These are phyloP conservation scores for Rossbeevera mucosa DNA, from an alignment of 768 basidiomycete genomes.

Conservation along the genomic window DNA sequence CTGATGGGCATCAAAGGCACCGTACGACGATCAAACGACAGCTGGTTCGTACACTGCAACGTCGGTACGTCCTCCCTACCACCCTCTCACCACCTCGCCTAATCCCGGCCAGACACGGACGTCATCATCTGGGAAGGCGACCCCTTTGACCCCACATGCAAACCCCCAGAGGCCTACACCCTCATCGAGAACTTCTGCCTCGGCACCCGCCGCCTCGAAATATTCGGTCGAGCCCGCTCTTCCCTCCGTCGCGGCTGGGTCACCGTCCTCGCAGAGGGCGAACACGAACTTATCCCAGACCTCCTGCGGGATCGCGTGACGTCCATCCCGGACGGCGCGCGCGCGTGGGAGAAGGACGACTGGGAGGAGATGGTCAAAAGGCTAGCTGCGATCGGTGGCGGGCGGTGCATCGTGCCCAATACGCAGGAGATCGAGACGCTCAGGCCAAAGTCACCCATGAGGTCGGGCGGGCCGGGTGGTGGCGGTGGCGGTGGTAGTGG, in stretches of 20 bases:
- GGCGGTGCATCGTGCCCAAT: slow-evolving; percentile 63
- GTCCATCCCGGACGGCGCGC: slow-evolving; percentile 26
- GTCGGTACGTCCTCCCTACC: slow-evolving; percentile 57
- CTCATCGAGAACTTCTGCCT: slow-evolving; percentile 98
- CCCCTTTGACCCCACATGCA: slow-evolving; percentile 71
- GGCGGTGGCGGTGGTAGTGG: slow-evolving; percentile 14
- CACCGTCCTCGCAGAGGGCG: slow-evolving; percentile 67
- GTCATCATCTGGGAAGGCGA: slow-evolving; percentile 97
- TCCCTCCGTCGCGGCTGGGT: slow-evolving; percentile 88
- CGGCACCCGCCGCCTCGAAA: slow-evolving; percentile 83
- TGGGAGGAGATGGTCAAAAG: slow-evolving; percentile 65
- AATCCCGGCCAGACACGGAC: slow-evolving; percentile 71
- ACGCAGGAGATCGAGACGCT: slow-evolving; percentile 78
- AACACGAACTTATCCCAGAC: slow-evolving; percentile 48
- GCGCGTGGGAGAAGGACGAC: slow-evolving; percentile 53
- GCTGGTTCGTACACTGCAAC: slow-evolving; percentile 97
- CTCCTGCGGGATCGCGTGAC: slow-evolving; percentile 29
- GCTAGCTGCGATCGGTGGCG: slow-evolving; percentile 41
- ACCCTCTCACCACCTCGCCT: neutral
- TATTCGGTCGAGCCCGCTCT: slow-evolving; percentile 71
- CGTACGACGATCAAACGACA: slow-evolving; percentile 89
- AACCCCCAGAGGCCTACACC: slow-evolving; percentile 94
- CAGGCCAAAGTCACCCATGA: slow-evolving; percentile 80
- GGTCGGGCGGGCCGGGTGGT: slow-evolving; percentile 17
- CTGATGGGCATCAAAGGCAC: slow-evolving; percentile 97